Conservation (phyloP, 1,284 basidiomycete species). For the Malassezia furfur region DNA sequence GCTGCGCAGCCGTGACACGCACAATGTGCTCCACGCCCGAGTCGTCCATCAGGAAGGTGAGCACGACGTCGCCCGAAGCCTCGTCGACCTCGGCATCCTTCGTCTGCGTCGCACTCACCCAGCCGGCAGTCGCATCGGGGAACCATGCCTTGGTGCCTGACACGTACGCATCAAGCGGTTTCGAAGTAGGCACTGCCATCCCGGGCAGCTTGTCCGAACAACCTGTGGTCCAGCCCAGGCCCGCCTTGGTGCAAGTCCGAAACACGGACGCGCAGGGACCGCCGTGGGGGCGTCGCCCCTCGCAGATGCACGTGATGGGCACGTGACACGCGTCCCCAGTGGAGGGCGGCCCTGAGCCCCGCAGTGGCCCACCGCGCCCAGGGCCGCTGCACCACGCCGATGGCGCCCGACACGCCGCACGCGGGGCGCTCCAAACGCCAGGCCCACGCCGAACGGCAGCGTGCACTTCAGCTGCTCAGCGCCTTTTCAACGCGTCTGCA, state of each 20-base stretch:
- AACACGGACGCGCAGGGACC: not conserved
- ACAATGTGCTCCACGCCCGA: constrained; percentile 31
- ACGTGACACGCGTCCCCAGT: constrained; percentile 2
- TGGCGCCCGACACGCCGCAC: not conserved
- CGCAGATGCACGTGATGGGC: not conserved
- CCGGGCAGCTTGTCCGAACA: not conserved
- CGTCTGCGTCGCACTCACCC: constrained; percentile 77
- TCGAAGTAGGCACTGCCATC: constrained; percentile 14
- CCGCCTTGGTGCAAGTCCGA: not conserved
- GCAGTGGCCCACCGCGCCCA: not conserved
- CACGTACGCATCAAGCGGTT: constrained; percentile 42
- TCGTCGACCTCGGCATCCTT: constrained; percentile 43
- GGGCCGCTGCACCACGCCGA: too few relatives aligned
- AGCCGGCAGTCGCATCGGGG: constrained; percentile 80
- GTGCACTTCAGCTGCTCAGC: constrained; percentile 1
- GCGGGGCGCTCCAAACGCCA: constrained; percentile 9
- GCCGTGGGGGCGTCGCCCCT: not conserved
- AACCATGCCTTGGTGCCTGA: constrained; percentile 56
- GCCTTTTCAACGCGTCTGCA: constrained; percentile 35
- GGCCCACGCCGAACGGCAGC: constrained; percentile 2
- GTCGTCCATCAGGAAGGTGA: constrained; percentile 41
- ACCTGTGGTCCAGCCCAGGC: not conserved
- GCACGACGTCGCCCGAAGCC: constrained; percentile 27
- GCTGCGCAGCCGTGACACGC: constrained; percentile 30
- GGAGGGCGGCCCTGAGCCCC: not conserved